phyloP scores from a whole-genome alignment of 306 rosid species.

The Dalbergia oliveri region DNA sequence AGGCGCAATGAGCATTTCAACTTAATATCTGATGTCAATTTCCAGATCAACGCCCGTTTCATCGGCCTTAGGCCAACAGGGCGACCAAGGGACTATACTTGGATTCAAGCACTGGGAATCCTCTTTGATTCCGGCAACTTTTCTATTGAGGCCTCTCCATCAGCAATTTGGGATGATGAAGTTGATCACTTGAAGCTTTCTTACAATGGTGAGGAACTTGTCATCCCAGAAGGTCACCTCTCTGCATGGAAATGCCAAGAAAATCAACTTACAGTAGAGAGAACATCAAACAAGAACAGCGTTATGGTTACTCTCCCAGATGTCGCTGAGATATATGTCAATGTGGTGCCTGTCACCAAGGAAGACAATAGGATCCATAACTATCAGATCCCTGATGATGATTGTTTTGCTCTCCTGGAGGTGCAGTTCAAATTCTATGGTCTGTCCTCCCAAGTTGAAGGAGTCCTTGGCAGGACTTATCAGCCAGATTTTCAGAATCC shows the following conservation, averaged over 20 bases:
- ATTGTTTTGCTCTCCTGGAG: slow-evolving; percentile 87
- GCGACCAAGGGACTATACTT: slow-evolving; percentile 71
- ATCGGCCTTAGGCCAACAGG: slow-evolving; percentile 76
- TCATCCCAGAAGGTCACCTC: slow-evolving; percentile 61
- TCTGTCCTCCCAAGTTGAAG: slow-evolving; percentile 75
- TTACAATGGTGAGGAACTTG: slow-evolving; percentile 57
- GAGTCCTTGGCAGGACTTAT: slow-evolving; percentile 89
- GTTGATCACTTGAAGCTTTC: slow-evolving; percentile 66
- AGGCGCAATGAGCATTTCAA: slow-evolving; percentile 69
- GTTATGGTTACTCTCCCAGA: slow-evolving; percentile 56
- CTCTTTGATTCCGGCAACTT: slow-evolving; percentile 63
- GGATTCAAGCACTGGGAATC: slow-evolving; percentile 88
- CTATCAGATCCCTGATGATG: slow-evolving; percentile 71
- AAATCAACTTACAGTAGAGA: slow-evolving; percentile 56
- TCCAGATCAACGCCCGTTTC: slow-evolving; percentile 83
- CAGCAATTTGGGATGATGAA: slow-evolving; percentile 63
- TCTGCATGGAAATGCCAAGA: slow-evolving; percentile 63
- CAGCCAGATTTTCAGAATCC: slow-evolving; percentile 80
- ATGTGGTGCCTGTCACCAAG: slow-evolving; percentile 78
- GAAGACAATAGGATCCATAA: slow-evolving; percentile 83
- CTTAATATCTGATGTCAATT: slow-evolving; percentile 68
- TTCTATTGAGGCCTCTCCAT: slow-evolving; percentile 66
- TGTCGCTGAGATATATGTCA: slow-evolving; percentile 67
- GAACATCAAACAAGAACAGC: slow-evolving; percentile 76
- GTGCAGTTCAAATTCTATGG: slow-evolving; percentile 81